Conservation (phyloP, 139 green algal species). For the Chlamydomonas eustigma region DNA sequence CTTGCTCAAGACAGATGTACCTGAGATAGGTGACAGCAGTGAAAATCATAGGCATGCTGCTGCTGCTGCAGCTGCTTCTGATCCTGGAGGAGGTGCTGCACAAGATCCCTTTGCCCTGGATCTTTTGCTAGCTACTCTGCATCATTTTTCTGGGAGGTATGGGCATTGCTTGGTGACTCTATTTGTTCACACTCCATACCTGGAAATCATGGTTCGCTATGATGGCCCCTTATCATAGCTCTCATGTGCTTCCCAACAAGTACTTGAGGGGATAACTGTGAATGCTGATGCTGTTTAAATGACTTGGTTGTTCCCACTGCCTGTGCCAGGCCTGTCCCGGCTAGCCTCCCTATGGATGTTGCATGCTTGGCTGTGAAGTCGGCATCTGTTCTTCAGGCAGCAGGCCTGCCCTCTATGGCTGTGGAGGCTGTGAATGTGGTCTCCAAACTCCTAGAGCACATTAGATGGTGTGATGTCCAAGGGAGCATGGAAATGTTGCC, state of each 20-base stretch:
- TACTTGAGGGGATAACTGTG: no score
- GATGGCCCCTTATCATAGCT: no score
- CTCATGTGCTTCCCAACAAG: no score
- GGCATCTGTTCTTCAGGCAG: not conserved
- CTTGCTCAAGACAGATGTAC: not conserved
- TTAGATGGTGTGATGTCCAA: no score
- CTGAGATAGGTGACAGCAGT: not conserved
- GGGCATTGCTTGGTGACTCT: not conserved
- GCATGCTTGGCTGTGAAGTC: not conserved
- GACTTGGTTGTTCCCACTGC: no score
- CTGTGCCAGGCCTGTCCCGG: not conserved
- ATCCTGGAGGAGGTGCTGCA: no score
- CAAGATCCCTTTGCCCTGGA: slow-evolving; percentile 12
- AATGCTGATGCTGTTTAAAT: no score
- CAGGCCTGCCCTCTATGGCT: not conserved
- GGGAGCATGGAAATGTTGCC: no score
- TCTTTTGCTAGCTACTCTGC: not conserved
- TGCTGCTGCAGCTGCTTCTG: no score
- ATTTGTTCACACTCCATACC: no score
- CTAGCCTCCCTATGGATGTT: not conserved
- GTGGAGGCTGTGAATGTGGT: not conserved
- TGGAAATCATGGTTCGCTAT: no score
- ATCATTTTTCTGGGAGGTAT: slow-evolving; percentile 4
- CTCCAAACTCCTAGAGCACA: not conserved
- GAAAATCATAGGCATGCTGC: no score